Evolutionary conservation across 2,329 filamentous ascomycete species (phyloP).

Genomic region (Aspergillus versicolor): DNA sequence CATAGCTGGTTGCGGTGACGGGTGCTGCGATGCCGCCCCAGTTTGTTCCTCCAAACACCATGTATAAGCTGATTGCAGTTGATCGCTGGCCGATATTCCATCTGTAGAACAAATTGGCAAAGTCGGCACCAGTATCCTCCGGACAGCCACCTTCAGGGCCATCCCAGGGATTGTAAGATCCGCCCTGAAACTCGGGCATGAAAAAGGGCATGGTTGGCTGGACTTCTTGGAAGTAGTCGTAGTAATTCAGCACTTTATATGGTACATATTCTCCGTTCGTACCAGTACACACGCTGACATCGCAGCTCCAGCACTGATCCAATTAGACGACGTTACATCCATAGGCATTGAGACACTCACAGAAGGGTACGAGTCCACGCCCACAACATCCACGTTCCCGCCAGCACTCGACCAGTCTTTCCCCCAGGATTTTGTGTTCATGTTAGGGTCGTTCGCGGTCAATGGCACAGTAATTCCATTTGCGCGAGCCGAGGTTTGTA

Average conservation of each 20-base stretch:
- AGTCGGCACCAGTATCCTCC: conserved; percentile 56
- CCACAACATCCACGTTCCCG: conserved; percentile 41
- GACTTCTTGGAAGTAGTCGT: conserved; percentile 47
- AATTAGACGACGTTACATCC: conserved; percentile 43
- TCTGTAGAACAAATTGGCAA: conserved; percentile 64
- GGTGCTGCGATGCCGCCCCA: conserved; percentile 61
- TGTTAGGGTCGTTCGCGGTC: conserved; percentile 61
- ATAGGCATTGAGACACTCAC: conserved; percentile 45
- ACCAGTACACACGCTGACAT: conserved; percentile 59
- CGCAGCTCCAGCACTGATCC: conserved; percentile 65
- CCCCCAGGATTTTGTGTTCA: conserved; percentile 59
- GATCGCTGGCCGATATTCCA: conserved; percentile 61
- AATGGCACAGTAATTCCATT: conserved; percentile 61
- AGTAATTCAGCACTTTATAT: conserved; percentile 52
- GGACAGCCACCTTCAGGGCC: conserved; percentile 58
- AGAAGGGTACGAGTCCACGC: conserved; percentile 42
- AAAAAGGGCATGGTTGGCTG: conserved; percentile 49
- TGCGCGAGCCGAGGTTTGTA: conserved; percentile 54
- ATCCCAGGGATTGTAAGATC: conserved; percentile 62
- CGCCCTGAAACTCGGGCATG: conserved; percentile 61
- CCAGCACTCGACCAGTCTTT: conserved; percentile 57
- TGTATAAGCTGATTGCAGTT: conserved; percentile 62
- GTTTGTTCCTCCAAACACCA: conserved; percentile 65
- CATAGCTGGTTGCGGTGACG: conserved; percentile 61
- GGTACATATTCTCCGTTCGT: conserved; percentile 60